Evolutionary conservation across 2,329 filamentous ascomycete genomes (phyloP).

Genomic region (Pyrenochaeta sp.): DNA sequence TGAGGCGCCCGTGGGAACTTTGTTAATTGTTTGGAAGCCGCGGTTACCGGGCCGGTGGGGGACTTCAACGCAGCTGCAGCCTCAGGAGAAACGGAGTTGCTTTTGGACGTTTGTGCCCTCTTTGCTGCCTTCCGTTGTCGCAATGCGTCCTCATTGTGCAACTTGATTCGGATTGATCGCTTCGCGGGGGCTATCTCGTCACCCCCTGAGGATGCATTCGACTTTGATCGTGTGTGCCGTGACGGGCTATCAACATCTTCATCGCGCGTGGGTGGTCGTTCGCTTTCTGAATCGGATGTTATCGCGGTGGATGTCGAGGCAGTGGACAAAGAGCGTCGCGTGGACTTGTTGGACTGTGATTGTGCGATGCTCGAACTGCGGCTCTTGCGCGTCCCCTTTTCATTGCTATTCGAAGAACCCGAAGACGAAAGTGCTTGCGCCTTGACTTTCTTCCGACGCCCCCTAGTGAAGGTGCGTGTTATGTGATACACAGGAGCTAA

Average conservation of each 20-base stretch:
- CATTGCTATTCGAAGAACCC: slow-evolving; percentile 33
- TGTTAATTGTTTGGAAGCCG: slow-evolving; percentile 69
- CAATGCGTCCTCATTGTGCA: slow-evolving; percentile 80
- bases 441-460: slow-evolving; percentile 43
- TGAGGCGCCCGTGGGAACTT: slow-evolving; percentile 91
- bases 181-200: slow-evolving; percentile 74
- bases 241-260: slow-evolving; percentile 48
- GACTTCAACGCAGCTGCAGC: slow-evolving; percentile 82
- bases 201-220: slow-evolving; percentile 54
- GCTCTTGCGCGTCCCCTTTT: slow-evolving; percentile 41
- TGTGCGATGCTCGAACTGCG: slow-evolving; percentile 40
- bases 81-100: slow-evolving; percentile 49
- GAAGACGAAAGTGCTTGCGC: slow-evolving; percentile 39
- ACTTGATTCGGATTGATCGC: slow-evolving; percentile 88
- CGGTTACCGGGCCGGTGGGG: slow-evolving; percentile 78
- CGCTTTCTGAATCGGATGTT: slow-evolving; percentile 72
- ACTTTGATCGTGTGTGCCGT: slow-evolving; percentile 71
- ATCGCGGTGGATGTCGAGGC: slow-evolving; percentile 69
- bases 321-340: slow-evolving; percentile 52
- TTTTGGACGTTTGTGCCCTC: slow-evolving; percentile 59
- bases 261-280: slow-evolving; percentile 52
- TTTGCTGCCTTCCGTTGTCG: slow-evolving; percentile 76
- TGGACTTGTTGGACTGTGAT: slow-evolving; percentile 36
- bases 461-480: slow-evolving; percentile 56
- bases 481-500: slow-evolving; percentile 75